Evolutionary conservation across 2,329 filamentous ascomycete genomes (phyloP), one percentile per base, ranked within the genome.

Genomic region (Cercospora canescens): DNA sequence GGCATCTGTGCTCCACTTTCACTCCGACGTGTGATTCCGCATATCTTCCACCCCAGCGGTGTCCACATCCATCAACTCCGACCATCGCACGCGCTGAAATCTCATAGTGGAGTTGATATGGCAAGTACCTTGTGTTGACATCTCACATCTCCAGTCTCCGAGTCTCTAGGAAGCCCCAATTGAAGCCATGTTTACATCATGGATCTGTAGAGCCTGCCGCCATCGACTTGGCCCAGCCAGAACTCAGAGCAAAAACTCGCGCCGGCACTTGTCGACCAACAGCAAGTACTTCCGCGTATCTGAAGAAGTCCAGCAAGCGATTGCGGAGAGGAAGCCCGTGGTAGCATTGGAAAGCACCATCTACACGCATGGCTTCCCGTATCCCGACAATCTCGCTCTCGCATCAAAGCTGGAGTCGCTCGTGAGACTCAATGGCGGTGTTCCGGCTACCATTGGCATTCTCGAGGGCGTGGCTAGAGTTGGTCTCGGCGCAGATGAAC

Each of bases 261-360:
- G 58, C 26, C 64, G 68, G 21, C 12, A 45, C 6, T n/a, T 71
- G 3, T 35, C 66, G 8, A 57, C 64, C 37, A 67, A 67, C 16
- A 67, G 66, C n/a, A 67, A 63, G 37, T 71, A 81, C 67, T 85
- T 96, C 64, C 86, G 84, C 61, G 83, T 97, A 48, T 94, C 92
- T 1, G 90, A 94, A 59, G 94, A 98, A 79, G 90, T 99, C 12
- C 83, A 85, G 60, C 88, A 93, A 76, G 94, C 94, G 41, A 79
- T 97, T 56, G 83, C 87, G 48, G 86, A 87, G 12, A 88, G 89
- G 64, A 89, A 88, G 73, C 94, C 95, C 0, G 89, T 99, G 4
- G 94, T 99, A 11, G 95, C 94, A 16, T 85, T 99, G 4, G 95
- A 99, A 79, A 93, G 92, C 1, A 97, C 95, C 4, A 98, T 99